Percentiles rank a stretch among this genome's conserved stretches.
These are phyloP conservation scores for Boletus vinaceobasis DNA, from an alignment of 768 basidiomycete species.

Conservation along the genomic window DNA sequence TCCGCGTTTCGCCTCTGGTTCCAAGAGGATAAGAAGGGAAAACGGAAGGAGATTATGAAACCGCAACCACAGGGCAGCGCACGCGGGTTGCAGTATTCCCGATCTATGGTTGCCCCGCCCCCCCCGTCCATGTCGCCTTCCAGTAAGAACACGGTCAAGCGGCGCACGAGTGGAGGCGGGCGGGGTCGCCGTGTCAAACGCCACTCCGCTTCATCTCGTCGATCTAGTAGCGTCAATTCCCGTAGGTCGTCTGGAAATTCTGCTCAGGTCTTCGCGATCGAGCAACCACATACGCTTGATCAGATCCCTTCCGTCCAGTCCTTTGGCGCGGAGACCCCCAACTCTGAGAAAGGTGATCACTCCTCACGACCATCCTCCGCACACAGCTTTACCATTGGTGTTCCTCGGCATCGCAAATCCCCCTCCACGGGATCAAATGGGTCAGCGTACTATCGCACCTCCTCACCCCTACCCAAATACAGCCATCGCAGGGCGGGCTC, in stretches of 20 bases:
- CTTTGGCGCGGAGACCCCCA: constrained; percentile 79
- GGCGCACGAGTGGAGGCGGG: constrained; percentile 45
- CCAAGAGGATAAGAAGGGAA: constrained; percentile 85
- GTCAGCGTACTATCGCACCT: constrained; percentile 57
- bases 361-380: constrained; percentile 82
- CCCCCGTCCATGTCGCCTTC: constrained; percentile 28
- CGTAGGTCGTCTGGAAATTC: constrained; percentile 62
- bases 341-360: constrained; percentile 77
- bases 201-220: constrained; percentile 73
- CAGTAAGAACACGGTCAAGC: constrained; percentile 42
- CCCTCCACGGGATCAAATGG: constrained; percentile 77
- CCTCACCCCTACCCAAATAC: constrained; percentile 73
- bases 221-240: constrained; percentile 91
- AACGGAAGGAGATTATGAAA: constrained; percentile 55
- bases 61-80: constrained; percentile 19
- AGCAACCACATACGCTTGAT: constrained; percentile 47
- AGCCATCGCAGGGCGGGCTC: constrained; percentile 79
- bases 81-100: constrained; percentile 23
- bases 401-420: constrained; percentile 63
- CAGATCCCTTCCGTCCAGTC: constrained; percentile 65
- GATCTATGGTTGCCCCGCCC: constrained; percentile 24
- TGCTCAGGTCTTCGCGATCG: constrained; percentile 45
- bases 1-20: constrained; percentile 90
- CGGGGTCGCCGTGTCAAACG: constrained; percentile 59
- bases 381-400: constrained; percentile 66